Evolutionary conservation across 768 basidiomycete species (phyloP).

Genomic region (Dacryopinax primogenitus): DNA sequence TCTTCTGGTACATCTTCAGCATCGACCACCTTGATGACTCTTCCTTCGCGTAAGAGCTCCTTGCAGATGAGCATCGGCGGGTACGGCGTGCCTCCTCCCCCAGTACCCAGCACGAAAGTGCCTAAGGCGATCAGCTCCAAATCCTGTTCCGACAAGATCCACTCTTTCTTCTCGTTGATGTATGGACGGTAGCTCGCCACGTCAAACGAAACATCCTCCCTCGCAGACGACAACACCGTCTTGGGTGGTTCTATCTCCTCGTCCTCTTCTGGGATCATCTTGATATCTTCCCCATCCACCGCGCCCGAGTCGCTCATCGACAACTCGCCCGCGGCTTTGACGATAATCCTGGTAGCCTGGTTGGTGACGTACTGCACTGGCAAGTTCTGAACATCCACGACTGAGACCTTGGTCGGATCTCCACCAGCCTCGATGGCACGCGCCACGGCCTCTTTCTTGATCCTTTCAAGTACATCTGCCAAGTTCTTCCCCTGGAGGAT

Average conservation of each 20-base stretch:
- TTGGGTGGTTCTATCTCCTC: neutral
- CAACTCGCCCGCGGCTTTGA: slow-evolving; percentile 48
- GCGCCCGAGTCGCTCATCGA: neutral
- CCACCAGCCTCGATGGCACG: slow-evolving; percentile 38
- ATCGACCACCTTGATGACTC: slow-evolving; percentile 36
- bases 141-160: slow-evolving; percentile 37
- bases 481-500: slow-evolving; percentile 25
- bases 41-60: slow-evolving; percentile 42
- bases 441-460: slow-evolving; percentile 32
- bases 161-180: slow-evolving; percentile 30
- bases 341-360: slow-evolving; percentile 42
- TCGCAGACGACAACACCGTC: neutral
- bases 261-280: slow-evolving; percentile 10
- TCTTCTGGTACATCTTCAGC: slow-evolving; percentile 33
- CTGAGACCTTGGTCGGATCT: slow-evolving; percentile 31
- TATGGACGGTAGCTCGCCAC: slow-evolving; percentile 30
- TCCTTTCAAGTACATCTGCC: slow-evolving; percentile 25
- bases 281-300: neutral
- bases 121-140: slow-evolving; percentile 49
- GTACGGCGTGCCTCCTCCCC: slow-evolving; percentile 50
- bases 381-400: slow-evolving; percentile 45
- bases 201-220: slow-evolving; percentile 17
- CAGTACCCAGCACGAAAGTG: slow-evolving; percentile 48
- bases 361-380: slow-evolving; percentile 45
- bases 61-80: slow-evolving; percentile 37